Evolutionary conservation across 108 stramenopile genomes (phyloP).

Genomic region (Fistulifera solaris): DNA sequence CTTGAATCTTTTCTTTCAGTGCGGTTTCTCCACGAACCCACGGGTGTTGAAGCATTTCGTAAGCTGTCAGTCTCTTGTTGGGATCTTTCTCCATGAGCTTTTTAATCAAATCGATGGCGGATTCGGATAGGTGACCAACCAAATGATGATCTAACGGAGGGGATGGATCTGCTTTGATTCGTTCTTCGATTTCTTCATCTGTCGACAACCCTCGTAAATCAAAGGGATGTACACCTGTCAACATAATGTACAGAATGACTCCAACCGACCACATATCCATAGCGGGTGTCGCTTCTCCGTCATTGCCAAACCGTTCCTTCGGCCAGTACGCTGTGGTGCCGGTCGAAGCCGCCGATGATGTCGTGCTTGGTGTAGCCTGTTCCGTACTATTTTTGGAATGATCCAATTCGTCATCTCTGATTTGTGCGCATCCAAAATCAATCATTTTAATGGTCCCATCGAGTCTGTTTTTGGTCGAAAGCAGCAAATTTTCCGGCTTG

Average conservation of each 20-base stretch:
- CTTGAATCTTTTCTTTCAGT: slow-evolving; percentile 60
- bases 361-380: background rate
- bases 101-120: slow-evolving; percentile 56
- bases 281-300: slow-evolving; percentile 16
- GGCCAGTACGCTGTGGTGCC: slow-evolving; percentile 60
- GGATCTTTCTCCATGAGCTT: slow-evolving; percentile 64
- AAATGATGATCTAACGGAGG: slow-evolving; percentile 11
- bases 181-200: slow-evolving; percentile 61
- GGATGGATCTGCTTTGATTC: background rate
- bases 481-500: slow-evolving; percentile 52
- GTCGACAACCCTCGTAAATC: slow-evolving; percentile 61
- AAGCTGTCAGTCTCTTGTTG: slow-evolving; percentile 42
- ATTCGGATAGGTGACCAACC: slow-evolving; percentile 40
- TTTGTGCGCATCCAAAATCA: slow-evolving; percentile 78
- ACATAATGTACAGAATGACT: slow-evolving; percentile 88
- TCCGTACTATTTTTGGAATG: background rate
- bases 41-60: slow-evolving; percentile 52
- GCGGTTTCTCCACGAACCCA: slow-evolving; percentile 73
- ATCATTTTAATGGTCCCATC: slow-evolving; percentile 69
- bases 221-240: slow-evolving; percentile 83
- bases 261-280: slow-evolving; percentile 82
- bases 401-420: slow-evolving; percentile 3
- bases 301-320: slow-evolving; percentile 39
- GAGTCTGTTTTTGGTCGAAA: slow-evolving; percentile 43
- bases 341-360: slow-evolving; percentile 4